phyloP scores from a whole-genome alignment of 768 basidiomycete species.

The Royoungia palumana region DNA sequence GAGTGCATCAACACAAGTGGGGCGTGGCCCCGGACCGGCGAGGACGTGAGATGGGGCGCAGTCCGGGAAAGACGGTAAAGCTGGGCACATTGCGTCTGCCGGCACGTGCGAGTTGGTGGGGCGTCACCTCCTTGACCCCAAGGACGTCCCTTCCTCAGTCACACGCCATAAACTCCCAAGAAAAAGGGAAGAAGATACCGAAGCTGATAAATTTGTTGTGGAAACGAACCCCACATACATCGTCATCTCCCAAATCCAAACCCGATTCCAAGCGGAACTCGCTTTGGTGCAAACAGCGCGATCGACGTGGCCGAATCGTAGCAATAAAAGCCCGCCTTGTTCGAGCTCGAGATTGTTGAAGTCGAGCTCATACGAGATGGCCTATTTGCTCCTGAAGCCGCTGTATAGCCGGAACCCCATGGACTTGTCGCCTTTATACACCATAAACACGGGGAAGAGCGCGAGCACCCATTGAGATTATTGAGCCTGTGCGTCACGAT shows the following conservation, averaged over 20 bases:
- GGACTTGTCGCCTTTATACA: conserved; percentile 46
- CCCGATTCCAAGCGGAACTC: conserved; percentile 54
- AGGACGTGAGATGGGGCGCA: conserved; percentile 39
- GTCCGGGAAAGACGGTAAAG: conserved; percentile 46
- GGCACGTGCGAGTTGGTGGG: conserved; percentile 9
- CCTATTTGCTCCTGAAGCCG: conserved; percentile 8
- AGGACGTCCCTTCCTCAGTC: conserved; percentile 53
- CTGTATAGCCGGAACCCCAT: conserved; percentile 20
- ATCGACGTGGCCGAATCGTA: conserved; percentile 53
- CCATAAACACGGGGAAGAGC: conserved; percentile 47
- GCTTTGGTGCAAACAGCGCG: conserved; percentile 54
- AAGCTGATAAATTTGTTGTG: conserved; percentile 46
- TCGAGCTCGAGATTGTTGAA: conserved; percentile 44
- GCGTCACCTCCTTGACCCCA: conserved; percentile 29
- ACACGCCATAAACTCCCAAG: neutral
- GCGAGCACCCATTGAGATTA: conserved; percentile 52
- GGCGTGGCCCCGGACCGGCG: conserved; percentile 19
- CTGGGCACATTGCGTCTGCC: conserved; percentile 19
- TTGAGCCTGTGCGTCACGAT: conserved; percentile 58
- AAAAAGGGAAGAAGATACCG: conserved; percentile 29
- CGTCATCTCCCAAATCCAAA: conserved; percentile 60
- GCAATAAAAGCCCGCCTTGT: conserved; percentile 55
- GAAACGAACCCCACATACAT: conserved; percentile 39
- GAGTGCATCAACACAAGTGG: conserved; percentile 33
- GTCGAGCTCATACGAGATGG: conserved; percentile 50